Base-by-base conservation (phyloP, 2,329 filamentous ascomycete species). In the Penicillium brasilianum region DNA sequence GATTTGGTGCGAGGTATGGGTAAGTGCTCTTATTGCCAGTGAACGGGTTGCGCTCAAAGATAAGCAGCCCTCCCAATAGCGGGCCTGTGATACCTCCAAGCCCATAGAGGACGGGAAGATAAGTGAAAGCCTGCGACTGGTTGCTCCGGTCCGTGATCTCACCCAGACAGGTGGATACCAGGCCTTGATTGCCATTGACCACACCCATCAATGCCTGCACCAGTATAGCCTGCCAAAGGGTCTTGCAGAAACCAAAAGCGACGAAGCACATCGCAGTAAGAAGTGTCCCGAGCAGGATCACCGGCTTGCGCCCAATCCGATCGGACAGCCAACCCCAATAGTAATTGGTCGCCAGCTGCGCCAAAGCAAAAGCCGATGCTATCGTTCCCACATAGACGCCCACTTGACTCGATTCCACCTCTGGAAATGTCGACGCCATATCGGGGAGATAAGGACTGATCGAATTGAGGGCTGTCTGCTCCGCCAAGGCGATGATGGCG, bases 381-480 rank as follows among this genome's bases (percentile, higher is more conserved):
- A 98, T 89, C 50, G 93, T 83, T 14, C 95, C 95, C 0, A 98
- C 93, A 74, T 96, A 98, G 44, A 98, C 74, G 0, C 94, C 95
- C 34, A 90, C 89, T 69, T 93, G 82, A 6, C 82, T 83, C 1
- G 84, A 78, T 20, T 90, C 85, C 20, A 97, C 89, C 63, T 91
- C 91, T 1, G 92, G 90, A 74, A 98, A 98, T 0, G 87, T 88
- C 22, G 87, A 86, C 1, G 93, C 89, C 94, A 99, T 98, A 69
- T 93, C 87, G 0, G 95, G 95, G 1, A 99, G 86, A 76, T 99
- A 99, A 0, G 95, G 95, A 11, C 90, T 91, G 71, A 99, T 97
- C 22, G 93, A 97, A 77, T 99, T 99, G 73, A 99, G 85, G 0
- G 95, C 95, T 0, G 94, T 98, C 82, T 99, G 95, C 75, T 99